Conservation (phyloP, 148 eudicot species). For the Euryodendron excelsum region DNA sequence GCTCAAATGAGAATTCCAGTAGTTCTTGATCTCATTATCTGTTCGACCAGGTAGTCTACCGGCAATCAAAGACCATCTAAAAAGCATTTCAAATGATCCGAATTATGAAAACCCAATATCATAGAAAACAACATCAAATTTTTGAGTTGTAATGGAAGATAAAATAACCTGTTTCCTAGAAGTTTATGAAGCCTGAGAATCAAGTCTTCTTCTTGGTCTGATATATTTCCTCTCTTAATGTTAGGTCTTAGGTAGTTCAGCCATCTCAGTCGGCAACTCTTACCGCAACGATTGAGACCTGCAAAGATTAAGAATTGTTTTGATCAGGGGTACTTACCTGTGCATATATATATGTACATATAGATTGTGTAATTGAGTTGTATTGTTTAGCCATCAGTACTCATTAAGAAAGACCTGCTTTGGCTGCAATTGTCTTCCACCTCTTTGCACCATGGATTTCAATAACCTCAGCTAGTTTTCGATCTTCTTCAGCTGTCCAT, state of each 20-base stretch:
- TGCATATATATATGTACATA: not conserved
- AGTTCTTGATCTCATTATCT: constrained; percentile 74
- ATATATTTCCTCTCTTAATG: constrained; percentile 66
- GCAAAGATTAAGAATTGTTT: constrained; percentile 2
- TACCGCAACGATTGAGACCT: constrained; percentile 71
- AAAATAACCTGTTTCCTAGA: constrained; percentile 61
- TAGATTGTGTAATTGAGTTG: not conserved
- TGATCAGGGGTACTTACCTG: not conserved
- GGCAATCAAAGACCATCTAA: constrained; percentile 65
- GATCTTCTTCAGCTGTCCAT: constrained; percentile 74
- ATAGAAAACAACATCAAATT: not conserved
- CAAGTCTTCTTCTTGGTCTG: constrained; percentile 69
- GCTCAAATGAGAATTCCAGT: constrained; percentile 90
- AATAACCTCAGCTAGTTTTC: constrained; percentile 43
- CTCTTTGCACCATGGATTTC: constrained; percentile 48
- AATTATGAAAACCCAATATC: too few species aligned
- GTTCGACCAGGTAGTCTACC: constrained; percentile 77
- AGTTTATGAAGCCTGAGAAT: constrained; percentile 78
- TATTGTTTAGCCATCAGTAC: not conserved
- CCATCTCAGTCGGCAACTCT: constrained; percentile 83
- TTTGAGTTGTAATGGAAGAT: not conserved
- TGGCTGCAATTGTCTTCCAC: constrained; percentile 56
- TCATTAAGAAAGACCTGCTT: constrained; percentile 36
- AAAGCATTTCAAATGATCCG: not conserved
- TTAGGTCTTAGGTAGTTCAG: constrained; percentile 73